Evolutionary conservation across 257 asterid genomes (phyloP).

Genomic region (Solanum bukasovii): DNA sequence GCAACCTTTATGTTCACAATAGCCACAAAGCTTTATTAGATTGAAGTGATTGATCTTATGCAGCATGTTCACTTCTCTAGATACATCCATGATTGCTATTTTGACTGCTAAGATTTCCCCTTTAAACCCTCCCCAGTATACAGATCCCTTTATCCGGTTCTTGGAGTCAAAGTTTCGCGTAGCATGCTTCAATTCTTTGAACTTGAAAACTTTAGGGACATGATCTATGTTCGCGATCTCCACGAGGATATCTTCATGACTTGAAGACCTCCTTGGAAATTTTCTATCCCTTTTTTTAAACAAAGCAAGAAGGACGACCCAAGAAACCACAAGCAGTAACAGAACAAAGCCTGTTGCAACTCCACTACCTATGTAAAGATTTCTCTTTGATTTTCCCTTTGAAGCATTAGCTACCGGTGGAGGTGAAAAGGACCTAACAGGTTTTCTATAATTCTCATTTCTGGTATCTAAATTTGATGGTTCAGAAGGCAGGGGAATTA

Average conservation of each 20-base stretch:
- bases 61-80: slow-evolving; percentile 34
- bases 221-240: slow-evolving; percentile 32
- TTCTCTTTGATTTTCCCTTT: slow-evolving; percentile 9
- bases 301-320: slow-evolving; percentile 9
- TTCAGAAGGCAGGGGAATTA: slow-evolving; percentile 25
- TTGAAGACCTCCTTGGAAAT: neutral
- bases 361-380: slow-evolving; percentile 9
- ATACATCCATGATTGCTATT: slow-evolving; percentile 13
- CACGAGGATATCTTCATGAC: slow-evolving; percentile 24
- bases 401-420: neutral
- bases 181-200: slow-evolving; percentile 31
- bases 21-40: slow-evolving; percentile 42
- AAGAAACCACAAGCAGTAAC: neutral
- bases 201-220: slow-evolving; percentile 19
- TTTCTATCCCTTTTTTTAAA: slow-evolving; percentile 5
- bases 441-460: neutral
- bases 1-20: slow-evolving; percentile 26
- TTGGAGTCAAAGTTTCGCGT: slow-evolving; percentile 20
- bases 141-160: slow-evolving; percentile 25
- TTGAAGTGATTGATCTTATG: slow-evolving; percentile 48
- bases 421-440: neutral
- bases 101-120: slow-evolving; percentile 31
- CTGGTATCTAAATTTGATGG: slow-evolving; percentile 16
- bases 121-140: slow-evolving; percentile 32
- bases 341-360: slow-evolving; percentile 14